Conservation (phyloP, 2,329 filamentous ascomycete species). For the Fusarium tricinctum region DNA sequence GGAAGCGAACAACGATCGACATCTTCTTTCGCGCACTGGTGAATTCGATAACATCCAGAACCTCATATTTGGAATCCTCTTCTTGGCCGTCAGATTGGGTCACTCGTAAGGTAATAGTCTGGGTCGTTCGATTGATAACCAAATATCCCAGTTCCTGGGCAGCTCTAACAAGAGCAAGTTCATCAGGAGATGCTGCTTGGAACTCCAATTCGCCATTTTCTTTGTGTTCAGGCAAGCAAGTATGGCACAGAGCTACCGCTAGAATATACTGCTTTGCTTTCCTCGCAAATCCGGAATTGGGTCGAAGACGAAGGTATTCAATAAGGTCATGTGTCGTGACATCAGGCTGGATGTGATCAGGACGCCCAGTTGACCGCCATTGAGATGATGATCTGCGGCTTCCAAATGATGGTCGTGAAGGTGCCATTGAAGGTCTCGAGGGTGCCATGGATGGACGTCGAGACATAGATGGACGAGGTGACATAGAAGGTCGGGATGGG, state of each 20-base stretch:
- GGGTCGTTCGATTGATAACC: constrained; percentile 79
- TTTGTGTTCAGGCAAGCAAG: constrained; percentile 83
- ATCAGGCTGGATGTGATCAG: constrained; percentile 67
- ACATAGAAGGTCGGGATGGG: constrained; percentile 52
- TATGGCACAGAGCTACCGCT: constrained; percentile 89
- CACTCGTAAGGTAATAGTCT: constrained; percentile 71
- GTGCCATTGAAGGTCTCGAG: constrained; percentile 49
- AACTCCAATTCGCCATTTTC: constrained; percentile 79
- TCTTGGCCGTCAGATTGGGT: constrained; percentile 55
- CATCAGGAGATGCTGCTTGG: constrained; percentile 91
- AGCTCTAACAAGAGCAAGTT: constrained; percentile 86
- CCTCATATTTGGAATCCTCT: constrained; percentile 76
- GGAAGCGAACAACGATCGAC: constrained; percentile 89
- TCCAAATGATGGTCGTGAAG: constrained; percentile 50
- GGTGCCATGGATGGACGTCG: constrained; percentile 48
- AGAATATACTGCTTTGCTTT: constrained; percentile 88
- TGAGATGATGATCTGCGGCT: constrained; percentile 63
- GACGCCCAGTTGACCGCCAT: constrained; percentile 64
- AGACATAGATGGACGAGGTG: constrained; percentile 43
- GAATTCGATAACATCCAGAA: constrained; percentile 91
- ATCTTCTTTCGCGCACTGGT: constrained; percentile 91
- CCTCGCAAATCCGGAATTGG: constrained; percentile 81
- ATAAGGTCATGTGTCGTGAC: constrained; percentile 80
- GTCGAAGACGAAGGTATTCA: constrained; percentile 80
- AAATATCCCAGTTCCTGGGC: constrained; percentile 88